Evolutionary conservation across 768 basidiomycete species (phyloP).

Genomic region (Suillus weaverae): DNA sequence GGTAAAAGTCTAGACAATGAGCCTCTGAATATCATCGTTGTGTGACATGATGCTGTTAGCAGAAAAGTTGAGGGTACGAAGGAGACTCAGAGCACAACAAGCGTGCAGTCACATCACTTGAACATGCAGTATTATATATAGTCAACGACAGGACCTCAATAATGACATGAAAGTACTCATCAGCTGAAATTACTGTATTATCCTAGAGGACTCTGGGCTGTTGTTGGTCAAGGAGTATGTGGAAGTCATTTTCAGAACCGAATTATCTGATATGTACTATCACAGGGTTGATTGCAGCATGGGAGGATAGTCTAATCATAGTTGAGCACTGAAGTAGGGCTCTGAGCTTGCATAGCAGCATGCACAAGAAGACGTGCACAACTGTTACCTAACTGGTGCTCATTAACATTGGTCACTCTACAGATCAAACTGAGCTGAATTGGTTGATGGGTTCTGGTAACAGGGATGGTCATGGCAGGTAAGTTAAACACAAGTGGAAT

Average conservation of each 20-base stretch:
- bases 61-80: background rate
- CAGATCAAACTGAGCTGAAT: background rate
- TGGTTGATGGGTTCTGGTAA: background rate
- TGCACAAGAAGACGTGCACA: background rate
- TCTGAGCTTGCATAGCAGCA: background rate
- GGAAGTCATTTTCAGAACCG: background rate
- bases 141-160: background rate
- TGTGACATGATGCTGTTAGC: background rate
- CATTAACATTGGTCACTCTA: background rate
- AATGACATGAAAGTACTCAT: background rate
- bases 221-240: background rate
- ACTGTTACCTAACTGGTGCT: background rate
- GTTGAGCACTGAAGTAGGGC: background rate
- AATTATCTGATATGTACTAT: too few relatives aligned
- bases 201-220: too few relatives aligned
- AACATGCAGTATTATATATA: background rate
- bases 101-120: too few relatives aligned
- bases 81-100: too few relatives aligned
- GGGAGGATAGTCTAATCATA: background rate
- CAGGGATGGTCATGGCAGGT: background rate
- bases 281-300: background rate
- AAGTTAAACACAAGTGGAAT: background rate
- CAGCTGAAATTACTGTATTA: background rate
- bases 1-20: background rate
- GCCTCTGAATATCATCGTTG: background rate